Base-by-base conservation (phyloP, 768 basidiomycete genomes). In the Gloeophyllum trabeum region DNA sequence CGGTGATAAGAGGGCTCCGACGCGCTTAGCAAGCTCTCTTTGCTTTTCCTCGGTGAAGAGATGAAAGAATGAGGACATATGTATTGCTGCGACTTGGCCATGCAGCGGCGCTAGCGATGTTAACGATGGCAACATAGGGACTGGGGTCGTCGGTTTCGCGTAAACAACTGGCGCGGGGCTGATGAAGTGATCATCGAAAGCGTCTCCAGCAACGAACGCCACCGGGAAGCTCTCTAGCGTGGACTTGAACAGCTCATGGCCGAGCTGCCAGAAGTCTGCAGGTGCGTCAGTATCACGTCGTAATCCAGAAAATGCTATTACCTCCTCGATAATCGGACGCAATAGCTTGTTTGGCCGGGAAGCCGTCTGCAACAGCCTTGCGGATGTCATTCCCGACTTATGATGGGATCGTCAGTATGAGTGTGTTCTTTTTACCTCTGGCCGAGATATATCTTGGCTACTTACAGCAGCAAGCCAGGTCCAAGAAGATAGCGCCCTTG, bases 201-300 rank as follows among this genome's bases (percentile, higher is more conserved):
- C 63, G 46, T 83, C 68, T 0, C 79, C 81, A 10, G 64, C 56
- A 13, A 82, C 40, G 51, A 83, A 82, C 0, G 61, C 54, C 0
- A 65, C 73, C 1, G 75, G 72, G 55, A 76, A 81, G 0, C 67
- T 63, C 26, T 67, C 58, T 0, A 70, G 66, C 0, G 63, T 73
- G 4, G 71, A 65, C 39, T 55, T 66, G 59, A 80, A 84, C 13
- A 83, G 62, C 35, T 71, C 61, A 46, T 82, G 78, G 1, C 80
- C 80, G 4, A 70, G 61, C 4, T 73, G 63, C 79, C 78, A 81
- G 47, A 76, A 75, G 6, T 60, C 79, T 80, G 1, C 23, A 32
- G 28, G 28, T 20, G 21, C 10, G 20, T 37, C n/a, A n/a, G n/a
- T n/a, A n/a, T n/a, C n/a, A n/a, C n/a, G n/a, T n/a, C n/a, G n/a